These are phyloP conservation scores for Carex littledalei DNA, from an alignment of 176 grass and related monocot genomes.

Conservation along the genomic window DNA sequence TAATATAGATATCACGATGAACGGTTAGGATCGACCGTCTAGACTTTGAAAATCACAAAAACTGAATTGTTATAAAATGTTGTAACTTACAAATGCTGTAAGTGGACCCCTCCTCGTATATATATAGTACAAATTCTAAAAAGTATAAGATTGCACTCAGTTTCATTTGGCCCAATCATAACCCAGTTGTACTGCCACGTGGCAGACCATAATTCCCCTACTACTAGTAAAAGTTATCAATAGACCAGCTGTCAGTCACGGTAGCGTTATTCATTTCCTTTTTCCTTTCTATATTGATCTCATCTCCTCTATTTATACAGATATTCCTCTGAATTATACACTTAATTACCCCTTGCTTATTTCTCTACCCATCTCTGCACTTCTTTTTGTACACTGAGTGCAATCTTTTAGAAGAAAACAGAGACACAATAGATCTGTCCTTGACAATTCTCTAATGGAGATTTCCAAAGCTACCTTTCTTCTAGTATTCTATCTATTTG, in stretches of 20 bases:
- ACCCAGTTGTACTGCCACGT: not conserved
- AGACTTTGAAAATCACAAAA: too few relatives aligned
- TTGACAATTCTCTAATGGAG: not conserved
- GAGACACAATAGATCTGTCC: not conserved
- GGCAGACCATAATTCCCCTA: not conserved
- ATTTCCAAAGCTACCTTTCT: not conserved
- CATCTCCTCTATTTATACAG: not conserved
- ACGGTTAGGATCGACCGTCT: too few relatives aligned
- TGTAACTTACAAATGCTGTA: too few relatives aligned
- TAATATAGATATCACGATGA: too few relatives aligned
- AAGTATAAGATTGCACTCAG: too few relatives aligned
- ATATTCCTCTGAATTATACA: not conserved
- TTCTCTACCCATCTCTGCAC: not conserved
- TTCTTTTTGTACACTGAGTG: not conserved
- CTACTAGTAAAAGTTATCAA: not conserved
- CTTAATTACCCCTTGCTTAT: not conserved
- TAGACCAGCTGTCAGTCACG: conserved; percentile 4
- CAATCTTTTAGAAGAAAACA: not conserved
- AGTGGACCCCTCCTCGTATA: too few relatives aligned
- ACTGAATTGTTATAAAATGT: too few relatives aligned
- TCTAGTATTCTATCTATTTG: not conserved
- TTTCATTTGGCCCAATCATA: not conserved
- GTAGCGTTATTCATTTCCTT: not conserved
- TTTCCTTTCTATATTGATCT: not conserved
- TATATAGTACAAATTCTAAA: too few relatives aligned